Evolutionary conservation across 495 filamentous ascomycete species (phyloP).

Genomic region (Penicillium roqueforti): DNA sequence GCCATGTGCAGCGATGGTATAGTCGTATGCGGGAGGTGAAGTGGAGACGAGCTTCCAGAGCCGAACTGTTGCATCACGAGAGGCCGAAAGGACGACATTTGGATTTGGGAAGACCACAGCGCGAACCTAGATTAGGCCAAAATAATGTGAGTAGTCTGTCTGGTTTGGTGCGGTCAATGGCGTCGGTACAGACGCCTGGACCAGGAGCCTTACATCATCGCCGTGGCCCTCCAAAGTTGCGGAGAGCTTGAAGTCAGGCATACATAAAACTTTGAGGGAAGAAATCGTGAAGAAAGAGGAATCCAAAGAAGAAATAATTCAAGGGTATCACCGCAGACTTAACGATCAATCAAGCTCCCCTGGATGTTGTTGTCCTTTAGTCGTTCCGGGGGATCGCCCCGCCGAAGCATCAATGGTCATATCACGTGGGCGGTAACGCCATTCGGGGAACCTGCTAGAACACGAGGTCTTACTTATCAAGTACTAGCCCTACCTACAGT

Average conservation of each 20-base stretch:
- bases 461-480: slow-evolving; percentile 2
- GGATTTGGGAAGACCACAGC: slow-evolving; percentile 74
- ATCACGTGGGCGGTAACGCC: slow-evolving; percentile 36
- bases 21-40: slow-evolving; percentile 68
- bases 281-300: slow-evolving; percentile 1
- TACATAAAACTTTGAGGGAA: slow-evolving; percentile 33
- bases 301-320: not conserved
- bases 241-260: slow-evolving; percentile 74
- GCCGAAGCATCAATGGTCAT: slow-evolving; percentile 26
- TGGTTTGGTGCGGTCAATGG: slow-evolving; percentile 11
- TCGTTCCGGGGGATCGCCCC: slow-evolving; percentile 26
- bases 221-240: slow-evolving; percentile 75
- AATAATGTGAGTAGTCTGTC: slow-evolving; percentile 13
- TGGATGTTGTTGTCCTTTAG: slow-evolving; percentile 25
- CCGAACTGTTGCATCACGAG: slow-evolving; percentile 85
- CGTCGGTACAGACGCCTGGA: slow-evolving; percentile 16
- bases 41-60: slow-evolving; percentile 70
- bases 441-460: slow-evolving; percentile 29
- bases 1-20: slow-evolving; percentile 68
- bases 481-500: too few species aligned
- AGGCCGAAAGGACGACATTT: slow-evolving; percentile 73
- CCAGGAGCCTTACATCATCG: slow-evolving; percentile 64
- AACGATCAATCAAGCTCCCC: slow-evolving; percentile 10
- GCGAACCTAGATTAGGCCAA: slow-evolving; percentile 63
- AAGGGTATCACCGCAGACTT: slow-evolving; percentile 6